Conservation (phyloP, 192 early-diverging fungal species). For the Chytriomyces hyalinus region DNA sequence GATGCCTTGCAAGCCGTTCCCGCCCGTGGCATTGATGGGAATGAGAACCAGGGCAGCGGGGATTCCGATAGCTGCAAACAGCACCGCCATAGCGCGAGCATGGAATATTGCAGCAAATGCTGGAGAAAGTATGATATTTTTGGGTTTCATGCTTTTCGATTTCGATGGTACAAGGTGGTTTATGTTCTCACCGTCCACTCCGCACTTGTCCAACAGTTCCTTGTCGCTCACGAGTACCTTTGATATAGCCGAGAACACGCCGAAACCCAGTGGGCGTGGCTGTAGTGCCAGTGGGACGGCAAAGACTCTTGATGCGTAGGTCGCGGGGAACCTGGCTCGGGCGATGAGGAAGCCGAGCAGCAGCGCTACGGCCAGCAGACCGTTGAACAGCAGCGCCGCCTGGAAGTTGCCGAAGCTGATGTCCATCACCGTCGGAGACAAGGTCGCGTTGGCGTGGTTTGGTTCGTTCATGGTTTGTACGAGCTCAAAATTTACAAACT, state of each 20-base stretch:
- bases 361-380: constrained; percentile 52
- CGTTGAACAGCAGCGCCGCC: constrained; percentile 75
- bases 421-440: background rate
- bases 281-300: constrained; percentile 61
- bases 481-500: background rate
- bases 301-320: constrained; percentile 76
- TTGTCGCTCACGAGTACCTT: constrained; percentile 5
- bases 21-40: constrained; percentile 70
- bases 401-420: constrained; percentile 62
- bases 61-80: constrained; percentile 66
- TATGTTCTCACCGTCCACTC: background rate
- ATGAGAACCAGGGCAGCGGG: constrained; percentile 67
- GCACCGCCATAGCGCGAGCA: constrained; percentile 66
- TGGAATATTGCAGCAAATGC: constrained; percentile 81
- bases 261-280: background rate
- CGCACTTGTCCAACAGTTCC: constrained; percentile 6
- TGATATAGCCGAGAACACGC: background rate
- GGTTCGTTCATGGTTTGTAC: background rate
- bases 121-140: constrained; percentile 27
- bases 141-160: too few species aligned
- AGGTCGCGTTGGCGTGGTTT: background rate
- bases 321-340: constrained; percentile 64
- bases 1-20: constrained; percentile 55
- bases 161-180: too few species aligned
- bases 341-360: constrained; percentile 70